A percentile compares a stretch with the other conserved stretches of the same genome.
Conservation (phyloP, 805 yeast species). For the Nakazawaea ambrosiae region DNA sequence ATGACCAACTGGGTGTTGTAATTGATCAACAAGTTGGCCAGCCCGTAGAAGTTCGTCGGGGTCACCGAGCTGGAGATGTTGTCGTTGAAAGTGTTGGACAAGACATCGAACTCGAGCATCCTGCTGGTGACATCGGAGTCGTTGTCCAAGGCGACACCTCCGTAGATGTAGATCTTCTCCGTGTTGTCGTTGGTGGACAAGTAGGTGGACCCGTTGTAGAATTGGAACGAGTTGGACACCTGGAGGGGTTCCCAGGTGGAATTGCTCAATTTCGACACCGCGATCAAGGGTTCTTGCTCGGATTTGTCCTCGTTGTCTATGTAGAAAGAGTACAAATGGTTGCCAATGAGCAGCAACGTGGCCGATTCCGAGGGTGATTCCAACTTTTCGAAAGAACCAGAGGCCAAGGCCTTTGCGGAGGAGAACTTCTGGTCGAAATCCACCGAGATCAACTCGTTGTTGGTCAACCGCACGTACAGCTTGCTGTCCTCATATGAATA, state of each 20-base stretch:
- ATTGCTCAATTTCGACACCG: slow-evolving; percentile 1
- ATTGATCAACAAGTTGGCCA: slow-evolving; percentile 34
- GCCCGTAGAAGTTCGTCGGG: slow-evolving; percentile 51
- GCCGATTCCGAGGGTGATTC: neutral
- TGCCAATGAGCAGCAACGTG: neutral
- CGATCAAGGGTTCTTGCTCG: too few relatives aligned
- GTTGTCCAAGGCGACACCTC: slow-evolving; percentile 32
- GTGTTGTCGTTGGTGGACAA: slow-evolving; percentile 32
- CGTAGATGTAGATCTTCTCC: slow-evolving; percentile 43
- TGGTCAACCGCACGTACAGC: slow-evolving; percentile 8
- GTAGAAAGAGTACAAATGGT: slow-evolving; percentile 6
- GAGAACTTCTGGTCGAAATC: slow-evolving; percentile 5
- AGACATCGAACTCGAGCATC: slow-evolving; percentile 36
- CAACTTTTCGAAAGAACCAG: neutral
- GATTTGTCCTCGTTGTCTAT: neutral
- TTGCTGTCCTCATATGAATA: slow-evolving; percentile 1
- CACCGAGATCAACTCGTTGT: slow-evolving; percentile 5
- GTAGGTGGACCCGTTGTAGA: slow-evolving; percentile 29
- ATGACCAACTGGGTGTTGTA: slow-evolving; percentile 45
- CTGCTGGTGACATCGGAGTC: slow-evolving; percentile 21
- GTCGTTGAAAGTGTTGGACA: slow-evolving; percentile 25
- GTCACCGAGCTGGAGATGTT: slow-evolving; percentile 38
- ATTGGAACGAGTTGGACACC: slow-evolving; percentile 14
- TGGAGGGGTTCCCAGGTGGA: slow-evolving; percentile 18
- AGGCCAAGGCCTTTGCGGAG: neutral